Percentiles rank a stretch among this genome's conserved stretches.
Evolutionary conservation across 2,329 filamentous ascomycete genomes (phyloP).

Genomic region (Pyrenophora seminiperda): DNA sequence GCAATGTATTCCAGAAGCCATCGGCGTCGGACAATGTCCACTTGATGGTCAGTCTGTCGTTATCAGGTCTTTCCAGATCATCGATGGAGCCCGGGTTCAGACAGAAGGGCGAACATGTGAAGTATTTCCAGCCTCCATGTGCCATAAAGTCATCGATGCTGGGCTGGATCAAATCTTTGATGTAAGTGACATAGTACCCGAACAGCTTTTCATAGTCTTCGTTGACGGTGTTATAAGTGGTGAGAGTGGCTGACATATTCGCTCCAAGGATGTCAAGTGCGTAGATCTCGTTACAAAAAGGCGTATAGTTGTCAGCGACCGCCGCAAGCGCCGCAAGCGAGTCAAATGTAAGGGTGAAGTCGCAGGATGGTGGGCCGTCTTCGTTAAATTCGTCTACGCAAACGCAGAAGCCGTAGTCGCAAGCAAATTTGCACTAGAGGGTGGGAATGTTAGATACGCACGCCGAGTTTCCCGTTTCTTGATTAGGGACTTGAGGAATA

Average conservation of each 20-base stretch:
- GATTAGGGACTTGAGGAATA: no score
- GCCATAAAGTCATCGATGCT: neutral
- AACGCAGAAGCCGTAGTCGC: no score
- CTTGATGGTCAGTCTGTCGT: neutral
- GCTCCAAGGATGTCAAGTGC: neutral
- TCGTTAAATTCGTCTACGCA: no score
- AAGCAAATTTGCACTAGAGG: no score
- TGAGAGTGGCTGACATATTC: neutral
- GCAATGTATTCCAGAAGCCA: neutral
- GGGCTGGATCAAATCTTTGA: neutral
- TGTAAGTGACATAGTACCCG: neutral
- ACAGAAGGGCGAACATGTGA: neutral
- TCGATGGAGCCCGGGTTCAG: neutral
- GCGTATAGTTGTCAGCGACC: neutral
- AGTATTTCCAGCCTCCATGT: neutral
- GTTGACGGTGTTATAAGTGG: slow-evolving; percentile 12
- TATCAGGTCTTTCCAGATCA: neutral
- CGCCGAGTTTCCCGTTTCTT: no score
- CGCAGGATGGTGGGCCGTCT: neutral
- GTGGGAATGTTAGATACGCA: no score
- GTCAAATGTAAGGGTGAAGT: neutral
- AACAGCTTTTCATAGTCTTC: neutral
- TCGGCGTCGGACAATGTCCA: neutral
- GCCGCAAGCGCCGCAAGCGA: neutral
- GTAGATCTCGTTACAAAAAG: neutral